Conservation (phyloP, 306 rosid species). For the Macrotyloma uniflorum region DNA sequence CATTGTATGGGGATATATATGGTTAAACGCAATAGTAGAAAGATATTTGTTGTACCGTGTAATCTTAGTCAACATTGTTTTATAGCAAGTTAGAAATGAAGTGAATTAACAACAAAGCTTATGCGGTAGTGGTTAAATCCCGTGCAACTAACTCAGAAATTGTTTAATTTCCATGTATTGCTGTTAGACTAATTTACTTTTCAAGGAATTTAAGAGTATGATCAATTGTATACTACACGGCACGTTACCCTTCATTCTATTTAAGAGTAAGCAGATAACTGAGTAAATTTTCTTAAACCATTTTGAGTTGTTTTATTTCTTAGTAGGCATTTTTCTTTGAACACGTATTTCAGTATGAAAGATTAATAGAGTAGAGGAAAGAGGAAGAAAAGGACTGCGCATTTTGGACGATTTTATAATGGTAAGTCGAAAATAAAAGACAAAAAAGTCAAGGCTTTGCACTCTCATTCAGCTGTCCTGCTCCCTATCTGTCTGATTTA, state of each 20-base stretch:
- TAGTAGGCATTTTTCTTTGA: neutral
- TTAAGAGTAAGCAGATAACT: neutral
- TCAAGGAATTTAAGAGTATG: neutral
- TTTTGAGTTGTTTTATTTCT: neutral
- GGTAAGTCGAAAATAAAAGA: neutral
- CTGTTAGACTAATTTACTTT: neutral
- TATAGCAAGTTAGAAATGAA: conserved; percentile 19
- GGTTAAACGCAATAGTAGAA: conserved; percentile 39
- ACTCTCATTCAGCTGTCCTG: no score
- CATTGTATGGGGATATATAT: conserved; percentile 56
- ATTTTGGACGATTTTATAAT: neutral
- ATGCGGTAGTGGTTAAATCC: neutral
- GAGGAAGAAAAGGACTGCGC: neutral
- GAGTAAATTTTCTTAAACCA: neutral
- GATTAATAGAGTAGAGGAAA: neutral
- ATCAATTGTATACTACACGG: conserved; percentile 9
- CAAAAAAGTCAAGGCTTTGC: neutral
- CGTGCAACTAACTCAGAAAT: conserved; percentile 1
- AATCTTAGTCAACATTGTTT: conserved; percentile 14
- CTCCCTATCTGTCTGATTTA: no score
- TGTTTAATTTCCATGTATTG: conserved; percentile 7
- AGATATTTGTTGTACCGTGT: conserved; percentile 36
- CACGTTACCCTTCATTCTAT: neutral
- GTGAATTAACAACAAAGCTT: conserved; percentile 18
- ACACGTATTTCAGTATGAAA: neutral